Conservation (phyloP, 2,329 filamentous ascomycete genomes). For the Sporothrix euskadiensis region DNA sequence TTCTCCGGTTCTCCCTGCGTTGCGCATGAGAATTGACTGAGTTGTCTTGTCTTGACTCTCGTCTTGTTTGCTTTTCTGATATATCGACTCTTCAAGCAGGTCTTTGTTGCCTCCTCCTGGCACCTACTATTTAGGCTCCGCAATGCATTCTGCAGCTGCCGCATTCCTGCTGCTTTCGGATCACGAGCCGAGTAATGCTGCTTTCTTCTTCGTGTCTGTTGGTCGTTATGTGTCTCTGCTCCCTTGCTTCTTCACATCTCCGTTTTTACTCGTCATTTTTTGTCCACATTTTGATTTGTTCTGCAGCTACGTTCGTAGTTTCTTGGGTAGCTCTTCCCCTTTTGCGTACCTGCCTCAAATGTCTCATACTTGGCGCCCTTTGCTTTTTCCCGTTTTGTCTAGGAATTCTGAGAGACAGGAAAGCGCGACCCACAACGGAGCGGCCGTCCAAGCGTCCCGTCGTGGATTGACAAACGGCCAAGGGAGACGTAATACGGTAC, state of each 20-base stretch:
- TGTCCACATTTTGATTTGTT: not conserved
- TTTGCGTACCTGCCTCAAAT: conserved; percentile 8
- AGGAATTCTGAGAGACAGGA: not conserved
- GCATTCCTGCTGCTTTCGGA: not conserved
- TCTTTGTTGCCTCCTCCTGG: not conserved
- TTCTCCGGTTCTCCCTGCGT: not conserved
- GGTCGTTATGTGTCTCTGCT: not conserved
- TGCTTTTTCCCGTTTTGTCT: conserved; percentile 9
- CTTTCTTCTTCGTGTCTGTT: not conserved
- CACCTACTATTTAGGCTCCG: no score
- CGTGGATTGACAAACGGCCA: not conserved
- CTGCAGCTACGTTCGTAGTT: not conserved
- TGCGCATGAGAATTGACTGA: not conserved
- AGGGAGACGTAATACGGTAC: not conserved
- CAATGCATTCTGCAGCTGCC: conserved; percentile 10
- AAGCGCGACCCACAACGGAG: not conserved
- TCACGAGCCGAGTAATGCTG: not conserved
- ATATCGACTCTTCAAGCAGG: not conserved
- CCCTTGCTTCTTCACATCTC: not conserved
- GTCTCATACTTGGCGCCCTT: not conserved
- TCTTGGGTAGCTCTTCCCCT: not conserved
- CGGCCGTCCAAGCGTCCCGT: conserved; percentile 9
- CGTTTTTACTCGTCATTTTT: not conserved
- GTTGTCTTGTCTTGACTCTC: not conserved
- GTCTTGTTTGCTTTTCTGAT: not conserved